Evolutionary conservation across 805 yeast species (phyloP).

Genomic region (Kazachstania martiniae): DNA sequence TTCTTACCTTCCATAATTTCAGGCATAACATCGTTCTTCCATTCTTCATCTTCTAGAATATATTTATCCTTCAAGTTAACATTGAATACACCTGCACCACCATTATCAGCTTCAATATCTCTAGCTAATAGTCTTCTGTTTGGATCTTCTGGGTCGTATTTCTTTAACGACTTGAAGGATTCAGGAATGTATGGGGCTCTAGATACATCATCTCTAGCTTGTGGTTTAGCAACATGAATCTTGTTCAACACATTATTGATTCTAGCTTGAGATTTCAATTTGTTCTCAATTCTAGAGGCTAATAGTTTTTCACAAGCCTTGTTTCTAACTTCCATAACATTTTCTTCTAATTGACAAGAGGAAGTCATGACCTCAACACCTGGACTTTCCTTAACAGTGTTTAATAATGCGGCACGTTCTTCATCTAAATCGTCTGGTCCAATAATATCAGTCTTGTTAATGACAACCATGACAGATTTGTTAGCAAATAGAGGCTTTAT

Average conservation of each 20-base stretch:
- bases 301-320: constrained; percentile 94
- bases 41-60: constrained; percentile 85
- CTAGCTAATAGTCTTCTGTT: constrained; percentile 70
- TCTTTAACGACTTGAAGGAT: constrained; percentile 44
- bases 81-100: constrained; percentile 98
- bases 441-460: constrained; percentile 90
- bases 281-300: constrained; percentile 92
- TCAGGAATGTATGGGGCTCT: constrained; percentile 82
- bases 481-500: constrained; percentile 96
- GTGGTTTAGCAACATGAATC: constrained; percentile 90
- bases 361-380: constrained; percentile 90
- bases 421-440: constrained; percentile 72
- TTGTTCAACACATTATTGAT: constrained; percentile 83
- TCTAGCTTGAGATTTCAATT: constrained; percentile 85
- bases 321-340: constrained; percentile 91
- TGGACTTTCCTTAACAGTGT: constrained; percentile 50
- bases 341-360: constrained; percentile 89
- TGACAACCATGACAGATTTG: constrained; percentile 89
- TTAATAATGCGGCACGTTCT: constrained; percentile 60
- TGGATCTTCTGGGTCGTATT: constrained; percentile 73
- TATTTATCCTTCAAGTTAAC: constrained; percentile 88
- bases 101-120: constrained; percentile 87
- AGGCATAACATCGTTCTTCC: constrained; percentile 97
- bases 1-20: constrained; percentile 93
- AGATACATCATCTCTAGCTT: constrained; percentile 72